Evolutionary conservation across 257 asterid genomes (phyloP).

Genomic region (Petunia secreta): DNA sequence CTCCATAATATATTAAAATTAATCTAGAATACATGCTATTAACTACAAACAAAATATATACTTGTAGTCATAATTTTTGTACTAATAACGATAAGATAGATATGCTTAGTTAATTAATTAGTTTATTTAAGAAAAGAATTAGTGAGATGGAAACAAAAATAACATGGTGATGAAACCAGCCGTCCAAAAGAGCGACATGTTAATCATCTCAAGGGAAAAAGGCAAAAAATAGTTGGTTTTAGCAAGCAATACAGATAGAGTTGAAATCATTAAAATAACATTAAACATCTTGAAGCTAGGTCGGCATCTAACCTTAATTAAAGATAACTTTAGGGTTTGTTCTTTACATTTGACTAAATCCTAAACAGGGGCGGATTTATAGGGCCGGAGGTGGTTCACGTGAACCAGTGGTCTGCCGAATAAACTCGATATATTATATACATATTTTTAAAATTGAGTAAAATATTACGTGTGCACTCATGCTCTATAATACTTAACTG

Average conservation of each 20-base stretch:
- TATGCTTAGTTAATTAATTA: background rate
- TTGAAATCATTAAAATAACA: constrained; percentile 21
- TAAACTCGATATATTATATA: too few relatives aligned
- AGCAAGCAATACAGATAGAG: constrained; percentile 26
- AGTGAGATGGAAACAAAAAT: constrained; percentile 22
- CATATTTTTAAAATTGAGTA: too few relatives aligned
- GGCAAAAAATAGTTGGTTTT: constrained; percentile 36
- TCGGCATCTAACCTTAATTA: constrained; percentile 52
- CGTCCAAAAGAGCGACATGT: constrained; percentile 50
- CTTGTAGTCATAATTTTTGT: background rate
- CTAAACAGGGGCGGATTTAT: too few relatives aligned
- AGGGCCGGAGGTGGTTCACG: too few relatives aligned
- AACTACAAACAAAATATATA: too few relatives aligned
- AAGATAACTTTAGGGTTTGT: constrained; percentile 25
- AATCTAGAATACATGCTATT: too few relatives aligned
- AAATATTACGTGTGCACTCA: too few relatives aligned
- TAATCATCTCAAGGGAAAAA: constrained; percentile 3
- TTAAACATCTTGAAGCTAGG: constrained; percentile 52
- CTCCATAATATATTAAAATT: background rate
- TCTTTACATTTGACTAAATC: background rate
- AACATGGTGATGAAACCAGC: constrained; percentile 40
- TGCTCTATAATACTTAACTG: too few relatives aligned
- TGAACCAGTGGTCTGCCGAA: too few relatives aligned
- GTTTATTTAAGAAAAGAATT: background rate
- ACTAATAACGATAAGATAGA: background rate